phyloP scores from a whole-genome alignment of 371 early-diverging fungal species.

The Mortierella sp. region DNA sequence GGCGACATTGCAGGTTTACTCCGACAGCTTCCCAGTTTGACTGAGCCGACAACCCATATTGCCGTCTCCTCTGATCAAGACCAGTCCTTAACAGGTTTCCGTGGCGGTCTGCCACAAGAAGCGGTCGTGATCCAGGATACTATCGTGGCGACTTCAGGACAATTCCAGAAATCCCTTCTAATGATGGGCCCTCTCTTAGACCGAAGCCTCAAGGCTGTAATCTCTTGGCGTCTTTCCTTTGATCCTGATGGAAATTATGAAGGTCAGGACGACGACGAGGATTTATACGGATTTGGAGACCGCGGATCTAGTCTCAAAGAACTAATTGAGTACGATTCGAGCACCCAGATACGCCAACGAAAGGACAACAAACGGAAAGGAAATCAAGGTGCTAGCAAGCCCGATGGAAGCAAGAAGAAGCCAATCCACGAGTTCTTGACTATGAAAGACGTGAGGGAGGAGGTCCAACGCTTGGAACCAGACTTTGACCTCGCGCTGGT shows the following conservation, averaged over 20 bases:
- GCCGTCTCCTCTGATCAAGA: conserved; percentile 35
- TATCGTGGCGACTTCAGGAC: conserved; percentile 44
- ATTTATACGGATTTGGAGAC: neutral
- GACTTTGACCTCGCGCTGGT: conserved; percentile 47
- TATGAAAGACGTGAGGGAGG: conserved; percentile 33
- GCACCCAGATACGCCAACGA: neutral
- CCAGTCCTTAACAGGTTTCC: conserved; percentile 34
- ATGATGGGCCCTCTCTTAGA: conserved; percentile 44
- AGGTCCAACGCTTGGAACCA: conserved; percentile 32
- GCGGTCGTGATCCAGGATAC: conserved; percentile 31
- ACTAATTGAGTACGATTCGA: conserved; percentile 5
- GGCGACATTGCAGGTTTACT: conserved; percentile 34
- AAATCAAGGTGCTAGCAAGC: neutral
- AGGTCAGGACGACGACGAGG: conserved; percentile 9
- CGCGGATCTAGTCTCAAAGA: conserved; percentile 6
- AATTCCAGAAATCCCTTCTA: conserved; percentile 45
- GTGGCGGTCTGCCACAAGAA: conserved; percentile 37
- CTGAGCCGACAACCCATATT: conserved; percentile 25
- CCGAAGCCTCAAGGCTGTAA: conserved; percentile 20
- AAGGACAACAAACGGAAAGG: conserved; percentile 6
- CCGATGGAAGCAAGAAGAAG: conserved; percentile 13
- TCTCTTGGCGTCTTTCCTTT: conserved; percentile 45
- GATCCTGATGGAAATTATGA: conserved; percentile 13
- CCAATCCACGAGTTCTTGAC: conserved; percentile 45
- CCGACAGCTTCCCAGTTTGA: conserved; percentile 36